A percentile compares a stretch with the other conserved stretches of the same genome.
phyloP scores from a whole-genome alignment of 169 alveolate genomes.

The Plasmodium cynomolgi region DNA sequence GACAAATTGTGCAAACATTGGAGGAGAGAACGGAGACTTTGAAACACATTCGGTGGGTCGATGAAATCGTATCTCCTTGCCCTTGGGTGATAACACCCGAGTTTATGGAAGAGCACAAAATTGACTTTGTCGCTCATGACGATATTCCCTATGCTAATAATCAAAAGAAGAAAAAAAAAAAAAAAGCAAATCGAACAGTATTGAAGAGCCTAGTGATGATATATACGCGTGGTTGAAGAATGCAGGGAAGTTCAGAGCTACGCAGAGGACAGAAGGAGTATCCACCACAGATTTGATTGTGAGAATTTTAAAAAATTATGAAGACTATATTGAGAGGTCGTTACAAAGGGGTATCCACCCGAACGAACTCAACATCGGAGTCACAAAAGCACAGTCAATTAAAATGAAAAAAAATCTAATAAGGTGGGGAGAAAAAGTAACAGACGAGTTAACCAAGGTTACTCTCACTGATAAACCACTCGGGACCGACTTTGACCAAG shows the following conservation, averaged over 20 bases:
- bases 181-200: constrained; percentile 69
- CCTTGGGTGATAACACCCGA: constrained; percentile 95
- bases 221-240: constrained; percentile 93
- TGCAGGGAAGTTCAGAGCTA: constrained; percentile 94
- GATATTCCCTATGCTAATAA: constrained; percentile 93
- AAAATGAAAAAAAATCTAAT: constrained; percentile 90
- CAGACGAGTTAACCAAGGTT: constrained; percentile 89
- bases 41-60: constrained; percentile 97
- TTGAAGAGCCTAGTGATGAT: constrained; percentile 87
- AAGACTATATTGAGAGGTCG: constrained; percentile 93
- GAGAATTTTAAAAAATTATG: constrained; percentile 95
- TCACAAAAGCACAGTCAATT: constrained; percentile 90
- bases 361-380: constrained; percentile 93
- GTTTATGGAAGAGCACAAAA: constrained; percentile 90
- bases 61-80: constrained; percentile 97
- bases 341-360: constrained; percentile 95
- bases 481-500: constrained; percentile 82
- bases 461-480: constrained; percentile 89
- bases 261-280: constrained; percentile 95
- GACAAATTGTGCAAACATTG: constrained; percentile 94
- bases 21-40: constrained; percentile 95
- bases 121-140: constrained; percentile 96
- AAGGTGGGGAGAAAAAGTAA: constrained; percentile 89
- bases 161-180: constrained; percentile 79
- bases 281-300: constrained; percentile 97